These are phyloP conservation scores for Geum urbanum DNA, from an alignment of 306 rosid species.

Conservation along the genomic window DNA sequence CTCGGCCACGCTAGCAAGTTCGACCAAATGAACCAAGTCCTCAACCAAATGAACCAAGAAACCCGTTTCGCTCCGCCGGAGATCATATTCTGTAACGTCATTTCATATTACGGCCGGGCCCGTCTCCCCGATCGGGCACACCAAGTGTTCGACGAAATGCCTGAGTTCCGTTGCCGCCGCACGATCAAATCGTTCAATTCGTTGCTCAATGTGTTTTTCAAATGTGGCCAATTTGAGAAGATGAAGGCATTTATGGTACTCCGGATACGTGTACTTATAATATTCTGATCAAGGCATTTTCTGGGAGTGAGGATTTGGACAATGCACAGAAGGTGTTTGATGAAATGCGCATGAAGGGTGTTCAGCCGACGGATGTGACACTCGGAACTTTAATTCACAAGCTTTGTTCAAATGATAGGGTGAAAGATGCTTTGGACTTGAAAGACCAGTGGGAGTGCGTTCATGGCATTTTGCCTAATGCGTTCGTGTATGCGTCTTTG, in stretches of 20 bases:
- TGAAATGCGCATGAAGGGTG: slow-evolving; percentile 44
- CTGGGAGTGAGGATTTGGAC: slow-evolving; percentile 20
- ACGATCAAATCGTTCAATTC: slow-evolving; percentile 60
- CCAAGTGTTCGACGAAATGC: slow-evolving; percentile 46
- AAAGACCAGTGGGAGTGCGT: slow-evolving; percentile 47
- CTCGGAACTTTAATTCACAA: slow-evolving; percentile 51
- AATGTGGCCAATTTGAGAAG: slow-evolving; percentile 38
- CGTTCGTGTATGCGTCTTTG: slow-evolving; percentile 41
- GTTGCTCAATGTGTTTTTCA: slow-evolving; percentile 46
- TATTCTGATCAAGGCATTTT: slow-evolving; percentile 49
- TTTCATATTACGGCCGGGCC: slow-evolving; percentile 57
- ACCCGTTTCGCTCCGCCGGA: slow-evolving; percentile 48
- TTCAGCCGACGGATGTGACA: slow-evolving; percentile 44
- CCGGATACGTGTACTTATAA: slow-evolving; percentile 69
- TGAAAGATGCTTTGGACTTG: slow-evolving; percentile 47
- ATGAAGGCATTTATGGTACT: slow-evolving; percentile 28
- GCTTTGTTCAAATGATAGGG: slow-evolving; percentile 36
- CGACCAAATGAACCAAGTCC: slow-evolving; percentile 62
- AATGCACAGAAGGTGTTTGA: slow-evolving; percentile 46
- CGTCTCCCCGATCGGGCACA: slow-evolving; percentile 54
- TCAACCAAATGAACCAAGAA: slow-evolving; percentile 45
- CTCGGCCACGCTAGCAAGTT: slow-evolving; percentile 78
- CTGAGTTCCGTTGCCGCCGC: slow-evolving; percentile 45
- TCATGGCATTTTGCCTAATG: slow-evolving; percentile 41
- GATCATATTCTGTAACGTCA: slow-evolving; percentile 69